A percentile compares a stretch with the other conserved stretches of the same genome.
These are phyloP conservation scores for Acanthamoeba quina DNA, from an alignment of 208 protist genomes.

Conservation along the genomic window DNA sequence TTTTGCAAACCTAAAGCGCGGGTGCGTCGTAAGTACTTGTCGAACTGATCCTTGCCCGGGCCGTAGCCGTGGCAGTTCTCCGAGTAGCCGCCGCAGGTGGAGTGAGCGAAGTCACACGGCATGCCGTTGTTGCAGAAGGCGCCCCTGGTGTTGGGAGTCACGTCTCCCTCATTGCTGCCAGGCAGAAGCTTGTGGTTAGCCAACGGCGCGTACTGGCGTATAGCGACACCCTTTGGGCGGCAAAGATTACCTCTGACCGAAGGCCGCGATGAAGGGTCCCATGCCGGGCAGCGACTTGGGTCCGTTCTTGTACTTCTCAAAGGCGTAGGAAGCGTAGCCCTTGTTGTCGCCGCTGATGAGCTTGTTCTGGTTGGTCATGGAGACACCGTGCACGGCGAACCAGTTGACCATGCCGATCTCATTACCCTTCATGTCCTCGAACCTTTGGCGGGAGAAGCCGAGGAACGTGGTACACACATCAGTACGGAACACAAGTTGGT, in stretches of 20 bases:
- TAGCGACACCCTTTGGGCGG: not conserved
- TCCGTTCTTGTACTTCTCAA: conserved; percentile 80
- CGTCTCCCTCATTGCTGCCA: conserved; percentile 82
- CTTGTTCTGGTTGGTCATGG: conserved; percentile 86
- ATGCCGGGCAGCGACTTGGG: conserved; percentile 55
- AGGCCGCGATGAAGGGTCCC: conserved; percentile 84
- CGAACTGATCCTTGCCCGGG: conserved; percentile 74
- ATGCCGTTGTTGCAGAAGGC: conserved; percentile 77
- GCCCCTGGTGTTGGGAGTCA: conserved; percentile 83
- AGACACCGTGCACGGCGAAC: conserved; percentile 86
- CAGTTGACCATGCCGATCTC: conserved; percentile 80
- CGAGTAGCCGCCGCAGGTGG: conserved; percentile 78
- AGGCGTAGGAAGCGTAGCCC: conserved; percentile 84
- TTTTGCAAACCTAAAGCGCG: not conserved
- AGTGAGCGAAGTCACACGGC: conserved; percentile 75
- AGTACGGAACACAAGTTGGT: not conserved
- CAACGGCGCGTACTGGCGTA: not conserved
- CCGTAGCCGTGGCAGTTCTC: conserved; percentile 80
- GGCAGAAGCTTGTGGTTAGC: not conserved
- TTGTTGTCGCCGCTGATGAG: conserved; percentile 88
- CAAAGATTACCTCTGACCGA: conserved; percentile 76
- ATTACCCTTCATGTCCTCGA: conserved; percentile 76
- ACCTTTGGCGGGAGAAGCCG: not conserved
- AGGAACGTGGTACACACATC: not conserved
- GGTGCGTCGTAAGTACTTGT: not conserved